Evolutionary conservation across 176 grass and related monocot genomes (phyloP).

Genomic region (Aegilops bicornis): DNA sequence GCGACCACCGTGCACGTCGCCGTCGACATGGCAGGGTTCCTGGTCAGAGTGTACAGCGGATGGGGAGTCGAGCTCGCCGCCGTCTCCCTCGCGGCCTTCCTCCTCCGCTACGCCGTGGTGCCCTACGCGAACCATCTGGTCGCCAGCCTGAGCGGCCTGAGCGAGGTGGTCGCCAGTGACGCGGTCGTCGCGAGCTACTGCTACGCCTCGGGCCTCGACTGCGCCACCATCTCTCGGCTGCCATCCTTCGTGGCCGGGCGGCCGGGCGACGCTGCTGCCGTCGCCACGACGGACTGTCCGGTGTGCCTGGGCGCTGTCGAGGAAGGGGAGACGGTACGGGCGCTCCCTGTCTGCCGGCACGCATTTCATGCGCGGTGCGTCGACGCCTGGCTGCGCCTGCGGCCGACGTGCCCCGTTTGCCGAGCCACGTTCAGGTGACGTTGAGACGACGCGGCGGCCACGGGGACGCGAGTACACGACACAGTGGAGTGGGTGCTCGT

Average conservation of each 20-base stretch:
- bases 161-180: not conserved
- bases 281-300: slow-evolving; percentile 12
- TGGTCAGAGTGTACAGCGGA: not conserved
- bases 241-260: slow-evolving; percentile 24
- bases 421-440: slow-evolving; percentile 22
- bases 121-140: slow-evolving; percentile 33
- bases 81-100: slow-evolving; percentile 17
- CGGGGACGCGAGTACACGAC: too few species aligned
- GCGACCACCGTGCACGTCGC: not conserved
- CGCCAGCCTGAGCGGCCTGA: slow-evolving; percentile 5
- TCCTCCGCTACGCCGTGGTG: slow-evolving; percentile 35
- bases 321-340: slow-evolving; percentile 34
- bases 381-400: slow-evolving; percentile 46
- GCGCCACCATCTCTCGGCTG: slow-evolving; percentile 1
- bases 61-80: slow-evolving; percentile 23
- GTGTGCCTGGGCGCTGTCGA: slow-evolving; percentile 45
- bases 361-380: slow-evolving; percentile 53
- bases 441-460: not conserved
- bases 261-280: not conserved
- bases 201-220: not conserved
- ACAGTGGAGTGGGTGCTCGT: not conserved
- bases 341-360: slow-evolving; percentile 51
- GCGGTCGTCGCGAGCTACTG: not conserved
- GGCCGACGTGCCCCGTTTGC: slow-evolving; percentile 51
- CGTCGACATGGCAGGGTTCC: not conserved